Evolutionary conservation across 352 stramenopile genomes (phyloP), one percentile per base, ranked within the genome.

Genomic region (Globisporangium nagaii): DNA sequence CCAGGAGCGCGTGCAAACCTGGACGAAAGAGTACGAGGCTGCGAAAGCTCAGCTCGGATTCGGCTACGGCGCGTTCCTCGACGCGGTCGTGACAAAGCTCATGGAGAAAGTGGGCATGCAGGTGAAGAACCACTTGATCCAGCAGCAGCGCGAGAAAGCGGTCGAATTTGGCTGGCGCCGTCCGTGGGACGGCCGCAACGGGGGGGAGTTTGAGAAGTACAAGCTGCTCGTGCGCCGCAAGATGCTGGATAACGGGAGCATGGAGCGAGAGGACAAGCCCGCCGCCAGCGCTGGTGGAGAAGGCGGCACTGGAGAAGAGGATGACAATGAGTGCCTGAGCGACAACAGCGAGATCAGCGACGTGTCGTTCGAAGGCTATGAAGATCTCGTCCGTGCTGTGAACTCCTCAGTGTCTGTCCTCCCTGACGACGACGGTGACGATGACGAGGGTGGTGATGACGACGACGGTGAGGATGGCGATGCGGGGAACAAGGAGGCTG

Each of bases 271-370:
- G 44, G 48, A 65, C 13, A 39, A 31, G 11, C 47, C 32, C 10
- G 2, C 13, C 4, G 17, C 19, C 12, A 32, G 11, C 9, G 30
- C 15, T 52, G 24, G 9, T 28, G 35, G 17, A 13, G 44, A 34
- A 20, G 51, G 47, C 6, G 66, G 56, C 1, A 36, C 24, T 17
- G 24, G 22, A 2, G 67, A 56, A 0, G 53, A 43, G 0, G 58
- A 66, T 2, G 54, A 61, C n/a, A n/a, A n/a, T 3, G 54, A 45
- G 12, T 60, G 58, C 10, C 40, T 61, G 17, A 63, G 63, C 35
- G 66, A 86, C 60, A 91, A 90, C 60, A 91, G 81, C 53, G 75
- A 84, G 47, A 69, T 91, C 62, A 91, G 81, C 37, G 81, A 91
- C 11, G 72, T 89, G 2, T 82, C 63, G 1, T 87, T 87, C 44